Conservation (phyloP, 140 eudicot genomes). For the Cichorium intybus region DNA sequence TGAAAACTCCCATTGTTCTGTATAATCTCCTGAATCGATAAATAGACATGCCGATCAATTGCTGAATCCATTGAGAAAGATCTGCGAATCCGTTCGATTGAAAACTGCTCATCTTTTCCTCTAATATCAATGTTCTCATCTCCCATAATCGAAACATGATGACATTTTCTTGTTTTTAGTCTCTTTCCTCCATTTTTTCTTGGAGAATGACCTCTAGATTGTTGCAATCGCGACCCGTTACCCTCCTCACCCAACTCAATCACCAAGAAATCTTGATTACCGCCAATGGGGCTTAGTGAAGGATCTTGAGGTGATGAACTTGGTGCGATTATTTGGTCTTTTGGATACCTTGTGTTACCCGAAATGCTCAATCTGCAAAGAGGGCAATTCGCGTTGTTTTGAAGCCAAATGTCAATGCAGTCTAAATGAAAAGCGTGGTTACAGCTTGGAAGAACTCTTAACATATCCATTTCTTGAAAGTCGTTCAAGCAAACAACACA, state of each 20-base stretch:
- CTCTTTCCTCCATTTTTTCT: constrained; percentile 43
- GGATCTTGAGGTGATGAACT: constrained; percentile 92
- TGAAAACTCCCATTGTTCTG: constrained; percentile 29
- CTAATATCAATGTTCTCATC: constrained; percentile 64
- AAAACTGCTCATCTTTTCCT: constrained; percentile 59
- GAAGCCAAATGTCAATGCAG: constrained; percentile 94
- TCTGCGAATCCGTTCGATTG: constrained; percentile 63
- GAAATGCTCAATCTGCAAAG: constrained; percentile 79
- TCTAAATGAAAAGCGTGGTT: constrained; percentile 83
- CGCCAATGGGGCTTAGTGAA: constrained; percentile 33
- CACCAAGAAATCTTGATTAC: constrained; percentile 65
- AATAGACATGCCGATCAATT: constrained; percentile 52
- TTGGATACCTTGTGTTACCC: constrained; percentile 44
- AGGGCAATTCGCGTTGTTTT: constrained; percentile 85
- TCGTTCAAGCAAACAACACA: constrained; percentile 89
- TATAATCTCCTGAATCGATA: constrained; percentile 62
- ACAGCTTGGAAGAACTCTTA: constrained; percentile 74
- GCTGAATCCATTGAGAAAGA: constrained; percentile 98
- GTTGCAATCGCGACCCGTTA: constrained; percentile 36
- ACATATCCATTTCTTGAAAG: constrained; percentile 65
- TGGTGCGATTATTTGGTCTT: constrained; percentile 65
- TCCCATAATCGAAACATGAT: constrained; percentile 77
- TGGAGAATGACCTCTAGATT: constrained; percentile 45
- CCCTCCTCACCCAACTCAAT: constrained; percentile 54
- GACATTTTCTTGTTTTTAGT: constrained; percentile 46